Evolutionary conservation across 768 basidiomycete species (phyloP).

Genomic region (Strobilomyces confusus): DNA sequence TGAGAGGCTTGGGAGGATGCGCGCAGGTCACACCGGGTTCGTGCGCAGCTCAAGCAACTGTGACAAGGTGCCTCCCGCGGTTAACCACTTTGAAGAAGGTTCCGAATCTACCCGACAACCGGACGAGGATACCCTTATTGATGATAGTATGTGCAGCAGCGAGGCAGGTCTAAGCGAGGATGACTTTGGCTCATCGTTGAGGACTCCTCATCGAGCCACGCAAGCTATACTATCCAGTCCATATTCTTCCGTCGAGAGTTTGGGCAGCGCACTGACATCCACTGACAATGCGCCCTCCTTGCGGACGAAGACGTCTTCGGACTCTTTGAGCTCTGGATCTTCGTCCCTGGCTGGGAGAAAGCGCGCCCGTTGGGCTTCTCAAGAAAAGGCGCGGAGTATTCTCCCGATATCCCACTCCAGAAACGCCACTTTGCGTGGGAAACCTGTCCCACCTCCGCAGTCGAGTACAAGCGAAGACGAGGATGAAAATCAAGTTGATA

Average conservation of each 20-base stretch:
- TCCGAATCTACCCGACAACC: slow-evolving; percentile 4
- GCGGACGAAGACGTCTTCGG: slow-evolving; percentile 39
- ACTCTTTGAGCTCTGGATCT: slow-evolving; percentile 38
- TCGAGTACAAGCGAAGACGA: slow-evolving; percentile 25
- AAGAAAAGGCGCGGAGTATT: slow-evolving; percentile 1
- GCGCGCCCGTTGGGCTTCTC: slow-evolving; percentile 26
- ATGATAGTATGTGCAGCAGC: slow-evolving; percentile 26
- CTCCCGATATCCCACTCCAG: slow-evolving; percentile 10
- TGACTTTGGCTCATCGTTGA: slow-evolving; percentile 62
- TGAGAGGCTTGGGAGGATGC: slow-evolving; percentile 63
- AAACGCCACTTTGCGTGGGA: slow-evolving; percentile 28
- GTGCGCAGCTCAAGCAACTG: slow-evolving; percentile 60
- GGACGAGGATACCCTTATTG: slow-evolving; percentile 20
- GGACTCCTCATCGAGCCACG: slow-evolving; percentile 48
- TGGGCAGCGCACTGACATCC: slow-evolving; percentile 36
- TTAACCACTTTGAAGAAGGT: slow-evolving; percentile 23
- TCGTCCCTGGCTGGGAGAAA: slow-evolving; percentile 41
- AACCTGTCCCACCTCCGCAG: slow-evolving; percentile 6
- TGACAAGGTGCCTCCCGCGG: slow-evolving; percentile 36
- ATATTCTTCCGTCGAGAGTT: slow-evolving; percentile 25
- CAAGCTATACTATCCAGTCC: slow-evolving; percentile 19
- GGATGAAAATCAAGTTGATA: slow-evolving; percentile 12
- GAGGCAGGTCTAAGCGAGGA: slow-evolving; percentile 39
- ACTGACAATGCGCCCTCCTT: slow-evolving; percentile 36
- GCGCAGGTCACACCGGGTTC: slow-evolving; percentile 58